These are phyloP conservation scores for Cryphonectria japonica DNA, from an alignment of 2,329 filamentous ascomycete species.

Conservation along the genomic window DNA sequence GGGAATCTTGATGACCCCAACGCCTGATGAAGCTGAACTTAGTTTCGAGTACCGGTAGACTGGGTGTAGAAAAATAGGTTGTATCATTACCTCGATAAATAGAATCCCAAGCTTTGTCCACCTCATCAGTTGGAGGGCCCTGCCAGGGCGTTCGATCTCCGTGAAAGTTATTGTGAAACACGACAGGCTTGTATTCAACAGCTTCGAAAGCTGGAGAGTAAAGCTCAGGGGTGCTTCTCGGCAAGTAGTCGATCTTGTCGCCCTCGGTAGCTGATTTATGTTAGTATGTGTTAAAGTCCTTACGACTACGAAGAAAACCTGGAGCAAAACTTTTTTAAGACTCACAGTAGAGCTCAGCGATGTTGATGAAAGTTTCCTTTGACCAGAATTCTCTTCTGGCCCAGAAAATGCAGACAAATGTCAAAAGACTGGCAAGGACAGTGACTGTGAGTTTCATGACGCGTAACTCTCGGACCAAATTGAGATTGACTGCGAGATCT, in stretches of 20 bases:
- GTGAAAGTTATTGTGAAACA: constrained; percentile 25
- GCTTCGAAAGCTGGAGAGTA: constrained; percentile 17
- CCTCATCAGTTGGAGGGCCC: constrained; percentile 24
- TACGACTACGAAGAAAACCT: background rate
- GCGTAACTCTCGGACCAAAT: background rate
- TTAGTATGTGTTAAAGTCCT: background rate
- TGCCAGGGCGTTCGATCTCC: constrained; percentile 17
- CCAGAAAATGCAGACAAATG: background rate
- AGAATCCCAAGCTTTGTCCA: constrained; percentile 21
- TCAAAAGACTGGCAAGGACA: constrained; percentile 1
- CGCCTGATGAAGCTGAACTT: background rate
- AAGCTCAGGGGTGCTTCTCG: constrained; percentile 7
- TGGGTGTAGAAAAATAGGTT: background rate
- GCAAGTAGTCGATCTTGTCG: background rate
- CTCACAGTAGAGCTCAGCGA: background rate
- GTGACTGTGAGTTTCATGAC: background rate
- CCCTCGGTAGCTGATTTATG: background rate
- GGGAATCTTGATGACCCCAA: background rate
- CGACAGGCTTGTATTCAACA: constrained; percentile 20
- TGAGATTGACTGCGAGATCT: background rate
- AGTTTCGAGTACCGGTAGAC: background rate
- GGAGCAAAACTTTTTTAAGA: background rate
- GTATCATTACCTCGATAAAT: constrained; percentile 24
- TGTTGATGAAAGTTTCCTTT: background rate
- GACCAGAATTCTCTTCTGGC: constrained; percentile 7